Base-by-base conservation (phyloP, 257 asterid genomes). In the Solanum raphanifolium region DNA sequence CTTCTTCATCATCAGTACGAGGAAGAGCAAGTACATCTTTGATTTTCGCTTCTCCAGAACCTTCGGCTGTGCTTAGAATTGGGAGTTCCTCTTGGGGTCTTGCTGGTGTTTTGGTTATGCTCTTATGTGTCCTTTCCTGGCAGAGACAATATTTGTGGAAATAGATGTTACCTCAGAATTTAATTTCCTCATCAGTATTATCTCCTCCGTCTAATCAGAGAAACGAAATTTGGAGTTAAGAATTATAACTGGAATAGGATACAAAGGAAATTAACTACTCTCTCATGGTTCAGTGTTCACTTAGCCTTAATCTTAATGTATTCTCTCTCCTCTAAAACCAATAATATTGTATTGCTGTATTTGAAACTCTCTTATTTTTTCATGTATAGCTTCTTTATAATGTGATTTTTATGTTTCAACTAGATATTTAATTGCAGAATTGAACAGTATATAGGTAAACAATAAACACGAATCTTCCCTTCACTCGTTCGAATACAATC, bases 11-110 rank as follows among this genome's bases (percentile, higher is more conserved):
- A 89, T 91, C 86, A 86, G 41, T 11, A 75, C 87, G 6, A 52
- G 75, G 43, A 48, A 68, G 41, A 60, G 83, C 78, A 85, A 27
- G 38, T 35, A 84, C 87, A 58, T 79, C 29, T 32, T 81, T 62
- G 21, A 15, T 21, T 27, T 86, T 15, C 31, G 43, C 73, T 7
- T 83, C 91, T 23, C 52, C 89, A 23, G 90, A 87, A 21, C 35
- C 88, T 36, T 79, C 92, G 5, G 86, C 90, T n/a, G 90, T 87
- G 39, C 88, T 91, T 18, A 89, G 92, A 83, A 90, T 93, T 82
- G 94, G 96, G 89, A 91, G 94, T 52, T 95, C 98, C 7, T 86
- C 92, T 62, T 94, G 95, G 95, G 94, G 98, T 7, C 89, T 94
- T 72, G 96, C 98, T 29, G 98, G 90, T 62, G 75, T 95, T 66